A percentile compares a stretch with the other conserved stretches of the same genome.
phyloP scores from a whole-genome alignment of 768 basidiomycete species.

The Leccinum arenicola region DNA sequence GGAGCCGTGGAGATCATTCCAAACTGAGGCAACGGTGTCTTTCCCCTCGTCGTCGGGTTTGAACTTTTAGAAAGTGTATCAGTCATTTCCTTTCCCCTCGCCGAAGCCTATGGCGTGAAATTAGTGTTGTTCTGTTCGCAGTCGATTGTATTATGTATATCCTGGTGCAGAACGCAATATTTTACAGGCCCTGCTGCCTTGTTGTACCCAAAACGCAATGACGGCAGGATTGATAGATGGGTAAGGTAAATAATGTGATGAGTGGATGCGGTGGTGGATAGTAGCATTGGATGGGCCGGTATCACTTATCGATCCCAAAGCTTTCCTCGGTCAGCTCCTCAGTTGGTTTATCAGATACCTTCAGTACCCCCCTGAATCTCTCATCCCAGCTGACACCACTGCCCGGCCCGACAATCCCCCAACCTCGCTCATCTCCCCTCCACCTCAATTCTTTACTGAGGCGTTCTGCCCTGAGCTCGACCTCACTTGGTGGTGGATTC shows the following conservation, averaged over 20 bases:
- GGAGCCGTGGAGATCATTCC: constrained; percentile 54
- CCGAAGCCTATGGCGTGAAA: neutral
- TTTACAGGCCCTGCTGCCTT: neutral
- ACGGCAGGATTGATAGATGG: neutral
- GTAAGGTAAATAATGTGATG: neutral
- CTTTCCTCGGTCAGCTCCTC: constrained; percentile 18
- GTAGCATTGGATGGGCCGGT: neutral
- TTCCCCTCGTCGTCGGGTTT: neutral
- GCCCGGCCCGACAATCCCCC: constrained; percentile 70
- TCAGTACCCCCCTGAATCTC: constrained; percentile 57
- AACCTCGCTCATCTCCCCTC: constrained; percentile 76
- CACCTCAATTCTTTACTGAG: constrained; percentile 87
- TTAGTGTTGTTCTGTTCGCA: neutral
- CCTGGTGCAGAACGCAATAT: neutral
- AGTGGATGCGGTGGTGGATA: too few relatives aligned
- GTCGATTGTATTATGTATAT: neutral
- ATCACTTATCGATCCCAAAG: neutral
- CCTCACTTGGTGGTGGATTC: constrained; percentile 82
- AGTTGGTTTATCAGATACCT: constrained; percentile 50
- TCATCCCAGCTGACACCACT: constrained; percentile 73
- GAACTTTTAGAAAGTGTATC: neutral
- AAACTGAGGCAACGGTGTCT: constrained; percentile 11
- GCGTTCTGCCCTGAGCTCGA: constrained; percentile 84
- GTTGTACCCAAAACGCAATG: neutral
- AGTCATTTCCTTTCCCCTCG: neutral